phyloP scores from a whole-genome alignment of 1,284 basidiomycete genomes.

The Tremellales sp. region DNA sequence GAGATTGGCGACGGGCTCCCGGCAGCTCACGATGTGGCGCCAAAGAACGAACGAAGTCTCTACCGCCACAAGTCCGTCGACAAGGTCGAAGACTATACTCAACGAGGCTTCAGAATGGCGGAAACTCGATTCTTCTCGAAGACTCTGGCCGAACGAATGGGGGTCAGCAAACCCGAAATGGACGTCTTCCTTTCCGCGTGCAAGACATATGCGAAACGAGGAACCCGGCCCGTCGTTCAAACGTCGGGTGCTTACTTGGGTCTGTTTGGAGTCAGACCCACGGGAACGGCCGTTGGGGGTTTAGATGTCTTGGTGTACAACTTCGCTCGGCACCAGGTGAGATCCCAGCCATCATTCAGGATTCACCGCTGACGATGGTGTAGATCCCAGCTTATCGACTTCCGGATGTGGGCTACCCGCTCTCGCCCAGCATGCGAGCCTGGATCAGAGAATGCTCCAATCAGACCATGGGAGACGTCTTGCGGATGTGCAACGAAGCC shows the following conservation, averaged over 20 bases:
- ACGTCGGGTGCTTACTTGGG: conserved; percentile 53
- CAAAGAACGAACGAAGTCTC: neutral
- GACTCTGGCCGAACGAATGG: conserved; percentile 51
- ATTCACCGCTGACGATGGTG: neutral
- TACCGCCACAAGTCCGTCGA: conserved; percentile 25
- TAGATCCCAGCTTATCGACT: conserved; percentile 53
- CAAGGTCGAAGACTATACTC: conserved; percentile 50
- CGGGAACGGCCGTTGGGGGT: conserved; percentile 37
- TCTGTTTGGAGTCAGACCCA: conserved; percentile 52
- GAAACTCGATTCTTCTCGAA: conserved; percentile 53
- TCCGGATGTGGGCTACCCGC: conserved; percentile 50
- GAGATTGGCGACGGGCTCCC: conserved; percentile 45
- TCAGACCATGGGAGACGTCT: conserved; percentile 50
- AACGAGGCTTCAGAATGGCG: conserved; percentile 52
- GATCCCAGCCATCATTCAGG: neutral
- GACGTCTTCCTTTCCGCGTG: conserved; percentile 51
- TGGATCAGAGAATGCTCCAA: conserved; percentile 49
- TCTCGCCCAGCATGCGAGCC: conserved; percentile 47
- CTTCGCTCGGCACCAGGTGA: conserved; percentile 52
- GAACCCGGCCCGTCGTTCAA: conserved; percentile 52
- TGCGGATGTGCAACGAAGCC: conserved; percentile 47
- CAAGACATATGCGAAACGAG: conserved; percentile 54
- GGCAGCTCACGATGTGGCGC: conserved; percentile 19
- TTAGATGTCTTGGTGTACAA: conserved; percentile 54
- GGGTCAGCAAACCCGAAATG: conserved; percentile 52